Conservation (phyloP, 164 flowering plant species). For the Brasenia schreberi region DNA sequence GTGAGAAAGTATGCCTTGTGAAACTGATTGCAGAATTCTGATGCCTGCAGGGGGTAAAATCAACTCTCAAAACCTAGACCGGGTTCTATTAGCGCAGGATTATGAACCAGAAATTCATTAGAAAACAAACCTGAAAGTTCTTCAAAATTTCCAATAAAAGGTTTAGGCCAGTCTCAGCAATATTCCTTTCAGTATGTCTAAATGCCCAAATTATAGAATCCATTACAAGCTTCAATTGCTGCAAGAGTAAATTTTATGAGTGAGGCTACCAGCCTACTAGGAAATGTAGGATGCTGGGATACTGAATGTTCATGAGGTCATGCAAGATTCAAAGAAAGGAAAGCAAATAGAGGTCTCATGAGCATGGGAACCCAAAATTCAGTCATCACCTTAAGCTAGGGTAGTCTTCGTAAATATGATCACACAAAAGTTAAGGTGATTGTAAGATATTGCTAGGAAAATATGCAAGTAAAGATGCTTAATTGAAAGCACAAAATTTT, state of each 20-base stretch:
- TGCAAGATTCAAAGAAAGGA: background rate
- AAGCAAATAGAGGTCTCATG: background rate
- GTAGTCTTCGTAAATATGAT: too few species aligned
- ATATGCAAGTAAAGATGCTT: too few species aligned
- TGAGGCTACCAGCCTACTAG: background rate
- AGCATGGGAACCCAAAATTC: too few species aligned
- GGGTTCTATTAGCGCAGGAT: background rate
- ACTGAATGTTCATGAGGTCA: background rate
- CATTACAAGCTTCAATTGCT: slow-evolving; percentile 97
- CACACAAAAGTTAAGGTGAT: too few species aligned
- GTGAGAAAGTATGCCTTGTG: slow-evolving; percentile 68
- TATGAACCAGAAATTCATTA: background rate
- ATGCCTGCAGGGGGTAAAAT: slow-evolving; percentile 27
- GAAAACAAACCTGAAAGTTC: slow-evolving; percentile 66
- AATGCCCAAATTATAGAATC: slow-evolving; percentile 99
- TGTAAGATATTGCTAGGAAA: too few species aligned
- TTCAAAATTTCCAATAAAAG: slow-evolving; percentile 90
- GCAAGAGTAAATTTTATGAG: slow-evolving; percentile 4
- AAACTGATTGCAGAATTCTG: slow-evolving; percentile 94
- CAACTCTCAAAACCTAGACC: background rate
- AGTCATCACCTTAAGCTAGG: too few species aligned
- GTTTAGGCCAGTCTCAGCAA: slow-evolving; percentile 96
- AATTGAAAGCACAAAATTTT: too few species aligned
- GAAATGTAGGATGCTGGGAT: background rate
- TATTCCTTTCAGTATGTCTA: slow-evolving; percentile 95